Evolutionary conservation across 805 yeast genomes (phyloP).

Genomic region (Nakazawaea laoshanensis): DNA sequence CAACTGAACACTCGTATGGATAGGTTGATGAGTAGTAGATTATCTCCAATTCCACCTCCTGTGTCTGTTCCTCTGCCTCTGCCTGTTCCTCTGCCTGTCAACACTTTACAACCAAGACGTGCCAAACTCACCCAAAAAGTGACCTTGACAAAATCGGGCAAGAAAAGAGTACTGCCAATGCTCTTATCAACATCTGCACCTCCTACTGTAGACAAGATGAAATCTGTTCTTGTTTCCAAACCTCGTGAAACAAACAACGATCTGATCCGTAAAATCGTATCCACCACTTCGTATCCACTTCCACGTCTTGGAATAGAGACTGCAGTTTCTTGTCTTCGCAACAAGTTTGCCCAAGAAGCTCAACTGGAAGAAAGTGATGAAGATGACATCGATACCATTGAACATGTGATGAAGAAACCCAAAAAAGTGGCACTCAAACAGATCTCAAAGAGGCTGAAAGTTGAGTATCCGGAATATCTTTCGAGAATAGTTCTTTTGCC

Average conservation of each 20-base stretch:
- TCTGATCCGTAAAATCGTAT: conserved; percentile 20
- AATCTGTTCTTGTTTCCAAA: conserved; percentile 12
- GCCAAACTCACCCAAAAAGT: conserved; percentile 31
- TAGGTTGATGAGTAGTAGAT: conserved; percentile 25
- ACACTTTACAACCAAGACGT: conserved; percentile 17
- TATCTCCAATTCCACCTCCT: background rate
- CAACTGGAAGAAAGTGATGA: conserved; percentile 17
- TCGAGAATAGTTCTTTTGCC: conserved; percentile 18
- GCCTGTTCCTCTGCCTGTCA: conserved; percentile 4
- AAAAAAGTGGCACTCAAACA: conserved; percentile 20
- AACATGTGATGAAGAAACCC: conserved; percentile 13
- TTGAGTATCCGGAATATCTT: conserved; percentile 21
- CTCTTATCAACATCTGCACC: conserved; percentile 40
- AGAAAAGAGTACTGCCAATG: conserved; percentile 67
- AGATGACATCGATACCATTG: conserved; percentile 39
- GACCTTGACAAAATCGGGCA: conserved; percentile 66
- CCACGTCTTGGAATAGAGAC: conserved; percentile 63
- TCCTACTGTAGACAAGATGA: conserved; percentile 6
- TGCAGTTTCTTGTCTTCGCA: conserved; percentile 49
- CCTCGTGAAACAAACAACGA: conserved; percentile 14
- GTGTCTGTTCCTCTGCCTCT: conserved; percentile 3
- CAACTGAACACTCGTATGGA: conserved; percentile 26
- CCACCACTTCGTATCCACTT: conserved; percentile 37
- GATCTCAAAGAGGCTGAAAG: conserved; percentile 25
- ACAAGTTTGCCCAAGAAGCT: conserved; percentile 23